These are phyloP conservation scores for Rosa lucieae DNA, from an alignment of 306 rosid genomes.

Conservation along the genomic window DNA sequence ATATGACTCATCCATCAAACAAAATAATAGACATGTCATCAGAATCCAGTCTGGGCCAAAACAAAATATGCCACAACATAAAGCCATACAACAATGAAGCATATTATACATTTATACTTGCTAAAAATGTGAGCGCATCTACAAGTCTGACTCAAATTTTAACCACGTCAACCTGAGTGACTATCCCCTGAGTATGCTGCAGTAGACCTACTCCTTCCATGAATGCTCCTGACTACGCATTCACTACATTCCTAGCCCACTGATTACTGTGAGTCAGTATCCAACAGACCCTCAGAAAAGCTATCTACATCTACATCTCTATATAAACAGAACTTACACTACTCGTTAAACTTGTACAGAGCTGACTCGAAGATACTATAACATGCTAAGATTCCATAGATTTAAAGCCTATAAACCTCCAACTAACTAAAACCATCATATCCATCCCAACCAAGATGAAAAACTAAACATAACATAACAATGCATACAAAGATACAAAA, in stretches of 20 bases:
- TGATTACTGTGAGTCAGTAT: not conserved
- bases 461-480: not conserved
- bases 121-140: not conserved
- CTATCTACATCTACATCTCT: not conserved
- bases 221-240: not conserved
- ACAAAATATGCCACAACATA: not conserved
- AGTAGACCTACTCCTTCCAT: not conserved
- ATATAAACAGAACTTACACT: not conserved
- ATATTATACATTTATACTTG: no score
- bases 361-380: not conserved
- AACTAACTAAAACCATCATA: not conserved
- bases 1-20: not conserved
- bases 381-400: not conserved
- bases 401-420: not conserved
- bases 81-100: not conserved
- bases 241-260: not conserved
- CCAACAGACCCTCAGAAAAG: not conserved
- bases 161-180: no score
- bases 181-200: not conserved
- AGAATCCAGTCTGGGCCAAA: not conserved
- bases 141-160: not conserved
- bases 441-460: not conserved
- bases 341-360: not conserved
- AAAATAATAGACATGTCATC: not conserved
- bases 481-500: not conserved